Base-by-base conservation (phyloP, 208 protist species). In the Acanthamoeba culbertsoni region DNA sequence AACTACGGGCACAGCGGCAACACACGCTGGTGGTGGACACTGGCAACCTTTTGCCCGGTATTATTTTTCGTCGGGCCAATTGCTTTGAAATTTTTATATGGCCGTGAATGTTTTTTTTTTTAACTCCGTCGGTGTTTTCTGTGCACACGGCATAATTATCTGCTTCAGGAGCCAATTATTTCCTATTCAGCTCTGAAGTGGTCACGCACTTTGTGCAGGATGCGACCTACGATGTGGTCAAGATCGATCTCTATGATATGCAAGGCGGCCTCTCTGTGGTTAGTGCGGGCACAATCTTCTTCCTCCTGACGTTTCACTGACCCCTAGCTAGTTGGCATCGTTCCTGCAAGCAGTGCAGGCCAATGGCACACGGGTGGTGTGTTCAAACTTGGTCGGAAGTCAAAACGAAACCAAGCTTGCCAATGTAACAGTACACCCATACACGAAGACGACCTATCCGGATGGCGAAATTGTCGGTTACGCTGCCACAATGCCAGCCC, bases 171-270 rank as follows among this genome's bases (percentile, higher is more conserved):
- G 71, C 71, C 23, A 82, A 82, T 31, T 82, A 82, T 28, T 82
- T 82, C 71, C 71, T 82, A 4, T 82, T 82, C 71, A 82, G 43
- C 16, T 28, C 71, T 8, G 42, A 82, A 7, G 26, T 37, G 28
- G 71, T 82, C 20, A 82, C 71, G 6, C 46, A 53, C 43, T 82
- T 37, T 43, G 53, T 43, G 31, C 46, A 35, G 43, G 26, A 53
- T 28, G 71, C 53, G 26, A 43, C n/a, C 71, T 82, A 82, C 45
- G 71, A 82, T 42, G 71, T 82, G 4, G 71, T 82, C 71, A 82
- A 82, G 42, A 26, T 82, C 1, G 71, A 53, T n/a, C 45, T 82
- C 7, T 82, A 82, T n/a, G 71, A 82, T 43, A 82, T 82, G 71
- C 71, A 82, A 43, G 71, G 71, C 37, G 71, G 71, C 42, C 43